These are phyloP conservation scores for Phytomonas francai DNA, from an alignment of 208 protist species.

Conservation along the genomic window DNA sequence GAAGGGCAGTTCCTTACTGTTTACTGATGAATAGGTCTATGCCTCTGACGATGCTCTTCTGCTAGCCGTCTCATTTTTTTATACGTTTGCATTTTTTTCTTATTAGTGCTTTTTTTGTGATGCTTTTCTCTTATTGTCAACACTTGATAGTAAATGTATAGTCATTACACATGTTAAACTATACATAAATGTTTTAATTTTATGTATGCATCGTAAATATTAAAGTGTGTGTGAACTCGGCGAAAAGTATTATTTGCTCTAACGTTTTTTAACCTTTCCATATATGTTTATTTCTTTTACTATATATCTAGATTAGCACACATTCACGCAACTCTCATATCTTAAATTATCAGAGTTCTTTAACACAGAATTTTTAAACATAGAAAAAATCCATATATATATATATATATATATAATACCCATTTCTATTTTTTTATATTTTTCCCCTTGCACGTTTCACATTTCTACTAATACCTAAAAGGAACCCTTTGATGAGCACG, in stretches of 20 bases:
- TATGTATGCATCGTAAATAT: neutral
- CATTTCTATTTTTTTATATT: neutral
- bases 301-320: conserved; percentile 1
- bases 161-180: neutral
- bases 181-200: neutral
- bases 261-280: neutral
- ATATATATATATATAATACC: neutral
- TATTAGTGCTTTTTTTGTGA: neutral
- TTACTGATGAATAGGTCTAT: neutral
- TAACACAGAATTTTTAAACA: neutral
- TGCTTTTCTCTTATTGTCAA: neutral
- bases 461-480: neutral
- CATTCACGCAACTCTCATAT: conserved; percentile 4
- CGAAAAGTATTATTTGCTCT: conserved; percentile 2
- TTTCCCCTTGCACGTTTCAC: neutral
- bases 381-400: conserved; percentile 1
- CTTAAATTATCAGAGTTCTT: neutral
- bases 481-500: neutral
- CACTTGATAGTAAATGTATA: conserved; percentile 15
- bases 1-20: neutral
- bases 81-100: conserved; percentile 2
- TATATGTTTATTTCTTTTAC: neutral
- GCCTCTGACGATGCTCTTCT: neutral
- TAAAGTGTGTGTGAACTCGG: neutral
- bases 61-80: neutral